phyloP scores from a whole-genome alignment of 768 basidiomycete genomes.

The Lactifluus subvellereus region DNA sequence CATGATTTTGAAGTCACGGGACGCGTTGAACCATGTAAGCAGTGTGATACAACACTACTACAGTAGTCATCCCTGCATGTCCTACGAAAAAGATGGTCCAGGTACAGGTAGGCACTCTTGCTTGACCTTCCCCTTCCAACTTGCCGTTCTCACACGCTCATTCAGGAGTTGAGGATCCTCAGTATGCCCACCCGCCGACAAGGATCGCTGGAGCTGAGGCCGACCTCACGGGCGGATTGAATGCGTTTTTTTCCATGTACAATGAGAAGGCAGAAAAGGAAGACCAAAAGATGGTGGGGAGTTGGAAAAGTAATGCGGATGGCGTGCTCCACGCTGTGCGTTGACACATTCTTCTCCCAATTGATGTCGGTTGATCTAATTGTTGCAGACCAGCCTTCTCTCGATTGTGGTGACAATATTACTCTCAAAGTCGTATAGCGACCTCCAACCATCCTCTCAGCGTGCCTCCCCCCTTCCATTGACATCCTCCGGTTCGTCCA shows the following conservation, averaged over 20 bases:
- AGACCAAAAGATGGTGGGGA: constrained; percentile 8
- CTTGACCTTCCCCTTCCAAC: no score
- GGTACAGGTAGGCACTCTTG: no score
- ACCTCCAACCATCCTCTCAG: constrained; percentile 1
- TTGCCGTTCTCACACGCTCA: no score
- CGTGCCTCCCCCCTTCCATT: background rate
- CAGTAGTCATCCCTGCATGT: no score
- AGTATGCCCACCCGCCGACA: no score
- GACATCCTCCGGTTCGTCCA: background rate
- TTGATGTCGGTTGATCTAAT: background rate
- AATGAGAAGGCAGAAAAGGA: background rate
- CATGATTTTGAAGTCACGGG: no score
- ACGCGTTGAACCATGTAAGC: no score
- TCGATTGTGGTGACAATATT: constrained; percentile 2
- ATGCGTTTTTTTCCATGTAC: constrained; percentile 9
- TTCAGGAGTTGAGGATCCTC: no score
- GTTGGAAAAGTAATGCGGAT: constrained; percentile 9
- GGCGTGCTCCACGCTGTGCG: constrained; percentile 2
- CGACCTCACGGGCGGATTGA: background rate
- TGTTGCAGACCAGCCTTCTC: constrained; percentile 4
- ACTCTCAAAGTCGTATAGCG: background rate
- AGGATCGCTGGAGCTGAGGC: background rate
- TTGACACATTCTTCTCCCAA: background rate
- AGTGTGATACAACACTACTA: no score
- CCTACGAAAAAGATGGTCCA: no score